Percentiles rank a stretch among this genome's conserved stretches.
phyloP scores from a whole-genome alignment of 306 rosid genomes.

The Prunus armeniaca region DNA sequence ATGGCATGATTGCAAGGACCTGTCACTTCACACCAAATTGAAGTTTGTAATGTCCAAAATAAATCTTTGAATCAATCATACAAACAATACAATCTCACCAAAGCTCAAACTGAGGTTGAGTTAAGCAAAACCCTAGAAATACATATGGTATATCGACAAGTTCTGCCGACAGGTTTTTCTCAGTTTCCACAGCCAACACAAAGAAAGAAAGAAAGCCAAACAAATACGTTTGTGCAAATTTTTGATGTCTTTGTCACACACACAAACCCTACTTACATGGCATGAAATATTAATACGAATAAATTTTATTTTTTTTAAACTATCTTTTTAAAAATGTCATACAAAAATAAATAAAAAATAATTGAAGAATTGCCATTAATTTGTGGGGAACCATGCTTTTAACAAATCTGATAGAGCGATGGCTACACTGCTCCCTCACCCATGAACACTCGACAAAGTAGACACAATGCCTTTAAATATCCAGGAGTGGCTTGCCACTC shows the following conservation, averaged over 20 bases:
- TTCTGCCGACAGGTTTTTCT: constrained; percentile 5
- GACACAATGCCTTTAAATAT: not conserved
- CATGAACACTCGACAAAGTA: not conserved
- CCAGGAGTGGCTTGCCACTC: constrained; percentile 42
- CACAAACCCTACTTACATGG: not conserved
- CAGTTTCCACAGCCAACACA: not conserved
- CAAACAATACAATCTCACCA: constrained; percentile 5
- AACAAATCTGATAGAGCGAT: not conserved
- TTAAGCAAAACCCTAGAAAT: not conserved
- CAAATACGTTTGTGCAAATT: not conserved
- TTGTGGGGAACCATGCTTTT: not conserved
- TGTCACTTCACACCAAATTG: constrained; percentile 10
- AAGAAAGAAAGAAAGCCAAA: not conserved
- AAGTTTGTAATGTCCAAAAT: not conserved
- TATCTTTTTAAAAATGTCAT: not conserved
- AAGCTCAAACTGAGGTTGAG: constrained; percentile 3
- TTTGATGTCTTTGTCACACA: not conserved
- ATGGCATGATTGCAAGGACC: not conserved
- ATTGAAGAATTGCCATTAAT: not conserved
- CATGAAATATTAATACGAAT: not conserved
- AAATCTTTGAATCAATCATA: not conserved
- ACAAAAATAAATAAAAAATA: too few species aligned
- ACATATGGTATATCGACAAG: too few species aligned
- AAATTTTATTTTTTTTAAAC: too few species aligned
- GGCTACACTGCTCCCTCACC: constrained; percentile 18